Evolutionary conservation across 345 rosid genomes (phyloP), one percentile per base, ranked within the genome.

Genomic region (Melastoma malabathricum): DNA sequence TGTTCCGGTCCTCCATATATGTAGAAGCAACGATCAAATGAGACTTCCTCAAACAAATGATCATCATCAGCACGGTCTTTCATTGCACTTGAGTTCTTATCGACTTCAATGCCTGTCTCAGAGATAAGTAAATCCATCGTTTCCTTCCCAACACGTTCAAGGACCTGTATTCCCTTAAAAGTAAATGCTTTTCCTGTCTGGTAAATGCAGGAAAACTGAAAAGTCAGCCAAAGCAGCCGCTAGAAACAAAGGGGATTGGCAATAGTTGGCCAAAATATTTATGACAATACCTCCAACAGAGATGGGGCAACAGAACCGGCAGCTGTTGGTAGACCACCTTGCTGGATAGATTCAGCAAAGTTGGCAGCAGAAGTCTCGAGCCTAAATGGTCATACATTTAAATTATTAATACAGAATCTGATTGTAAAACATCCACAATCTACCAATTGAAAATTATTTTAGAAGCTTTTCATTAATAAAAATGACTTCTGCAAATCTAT

Each of bases 1-100:
- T 84, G 97, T 68, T 92, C 95, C 58, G 97, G 98, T 63, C 98
- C 98, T 51, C 98, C 97, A 72, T 88, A 92, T 63, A 93, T 93
- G 66, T 88, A 93, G 78, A 93, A 93, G 74, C 97, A 93, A 25
- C 95, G 80, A 75, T 88, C 95, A 76, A 93, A 93, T 57, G 89
- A 77, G 51, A 88, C 81, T 71, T 93, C 97, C 77, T 84, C 99
- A 51, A 60, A 64, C 38, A 72, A 68, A 55, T 79, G 93, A 75
- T 87, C 98, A 70, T 79, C 90, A 51, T 68, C 72, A 52, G 66
- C 52, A 41, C 58, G 54, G 48, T 63, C 50, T 23, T 67, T 71
- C 56, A 74, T 49, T 15, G 55, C 69, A 71, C 58, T 68, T 43
- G 70, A 43, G 38, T 70, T 79, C 71, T 79, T 84, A 48, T 81